Evolutionary conservation across 2,329 filamentous ascomycete species (phyloP).

Genomic region (Phialophora macrospora): DNA sequence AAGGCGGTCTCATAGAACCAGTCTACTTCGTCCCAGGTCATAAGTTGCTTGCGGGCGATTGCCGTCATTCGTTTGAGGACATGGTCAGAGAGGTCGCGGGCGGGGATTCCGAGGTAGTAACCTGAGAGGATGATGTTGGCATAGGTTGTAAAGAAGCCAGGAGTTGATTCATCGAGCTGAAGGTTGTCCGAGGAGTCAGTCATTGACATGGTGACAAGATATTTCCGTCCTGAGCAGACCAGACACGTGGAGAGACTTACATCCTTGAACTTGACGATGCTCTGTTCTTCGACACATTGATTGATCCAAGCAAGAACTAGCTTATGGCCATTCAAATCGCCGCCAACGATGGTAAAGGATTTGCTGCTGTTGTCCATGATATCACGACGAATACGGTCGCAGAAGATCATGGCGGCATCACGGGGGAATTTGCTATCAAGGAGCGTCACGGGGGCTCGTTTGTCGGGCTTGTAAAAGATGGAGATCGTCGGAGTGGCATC

Average conservation of each 20-base stretch:
- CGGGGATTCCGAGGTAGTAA: slow-evolving; percentile 30
- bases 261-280: slow-evolving; percentile 29
- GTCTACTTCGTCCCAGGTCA: slow-evolving; percentile 34
- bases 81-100: slow-evolving; percentile 30
- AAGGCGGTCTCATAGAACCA: slow-evolving; percentile 31
- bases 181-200: background rate
- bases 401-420: slow-evolving; percentile 35
- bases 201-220: background rate
- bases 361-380: slow-evolving; percentile 33
- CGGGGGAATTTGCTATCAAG: slow-evolving; percentile 30
- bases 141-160: slow-evolving; percentile 27
- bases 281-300: slow-evolving; percentile 25
- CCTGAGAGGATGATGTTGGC: slow-evolving; percentile 30
- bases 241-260: slow-evolving; percentile 8
- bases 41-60: slow-evolving; percentile 30
- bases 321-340: slow-evolving; percentile 26
- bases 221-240: background rate
- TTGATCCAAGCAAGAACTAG: slow-evolving; percentile 33
- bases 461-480: slow-evolving; percentile 31
- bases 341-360: slow-evolving; percentile 33
- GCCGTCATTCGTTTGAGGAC: slow-evolving; percentile 30
- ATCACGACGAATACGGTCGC: slow-evolving; percentile 32
- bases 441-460: slow-evolving; percentile 15
- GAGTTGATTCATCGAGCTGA: slow-evolving; percentile 28
- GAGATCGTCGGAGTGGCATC: slow-evolving; percentile 30